phyloP scores from a whole-genome alignment of 129 eudicot species.

The Tagetes patula region DNA sequence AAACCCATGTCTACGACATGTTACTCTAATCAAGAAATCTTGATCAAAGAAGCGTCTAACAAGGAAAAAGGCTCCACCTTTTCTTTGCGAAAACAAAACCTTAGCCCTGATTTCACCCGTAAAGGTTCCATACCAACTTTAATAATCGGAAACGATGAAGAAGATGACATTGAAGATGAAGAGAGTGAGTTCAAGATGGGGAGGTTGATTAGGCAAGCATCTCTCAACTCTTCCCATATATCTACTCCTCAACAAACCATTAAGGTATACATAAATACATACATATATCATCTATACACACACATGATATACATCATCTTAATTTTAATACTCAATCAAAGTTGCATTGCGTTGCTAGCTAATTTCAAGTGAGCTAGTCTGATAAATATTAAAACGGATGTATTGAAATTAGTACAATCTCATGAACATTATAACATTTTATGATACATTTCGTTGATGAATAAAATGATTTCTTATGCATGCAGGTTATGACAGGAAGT shows the following conservation, averaged over 20 bases:
- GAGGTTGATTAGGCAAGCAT: constrained; percentile 82
- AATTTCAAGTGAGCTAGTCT: not conserved
- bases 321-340: too few relatives aligned
- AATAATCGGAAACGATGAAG: constrained; percentile 16
- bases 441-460: not conserved
- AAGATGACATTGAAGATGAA: constrained; percentile 48
- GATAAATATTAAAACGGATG: not conserved
- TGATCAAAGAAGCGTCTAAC: constrained; percentile 30
- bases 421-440: not conserved
- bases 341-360: too few relatives aligned
- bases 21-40: constrained; percentile 44
- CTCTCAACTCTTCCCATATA: constrained; percentile 48
- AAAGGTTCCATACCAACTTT: constrained; percentile 41
- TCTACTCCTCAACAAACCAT: constrained; percentile 47
- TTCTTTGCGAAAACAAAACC: not conserved
- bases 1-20: constrained; percentile 49
- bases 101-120: constrained; percentile 19
- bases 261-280: constrained; percentile 45
- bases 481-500: constrained; percentile 48
- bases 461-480: constrained; percentile 9
- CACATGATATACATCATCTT: too few relatives aligned
- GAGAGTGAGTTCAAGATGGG: constrained; percentile 84
- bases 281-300: too few relatives aligned
- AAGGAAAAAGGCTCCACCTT: constrained; percentile 25
- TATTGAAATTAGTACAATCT: not conserved